Evolutionary conservation across 257 asterid genomes (phyloP), one percentile per base, ranked within the genome.

Genomic region (Ocimum tenuiflorum): DNA sequence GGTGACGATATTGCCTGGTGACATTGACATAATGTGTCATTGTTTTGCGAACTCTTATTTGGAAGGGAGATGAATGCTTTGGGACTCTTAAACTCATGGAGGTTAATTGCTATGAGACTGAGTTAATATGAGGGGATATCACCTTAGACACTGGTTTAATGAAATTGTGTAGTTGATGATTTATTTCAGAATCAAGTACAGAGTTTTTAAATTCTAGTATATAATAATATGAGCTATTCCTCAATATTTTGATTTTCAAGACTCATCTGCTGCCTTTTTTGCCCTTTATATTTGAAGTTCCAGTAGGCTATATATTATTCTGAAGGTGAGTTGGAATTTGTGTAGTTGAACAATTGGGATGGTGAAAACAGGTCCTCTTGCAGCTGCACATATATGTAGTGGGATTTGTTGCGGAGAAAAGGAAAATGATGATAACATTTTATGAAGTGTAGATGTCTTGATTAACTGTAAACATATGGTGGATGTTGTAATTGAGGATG

Each of bases 291-390:
- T 65, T 35, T 12, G 3, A 15, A 29, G 31, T 13, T 17, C 27
- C 1, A 8, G 2, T n/a, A 22, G 36, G 24, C n/a, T 38, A 15
- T n/a, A n/a, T 56, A 14, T n/a, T 59, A 18, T 58, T 36, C 69
- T 67, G 29, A 47, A 29, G 17, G 11, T 11, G 24, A 45, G 51
- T 51, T 51, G 41, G 27, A 27, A 33, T 45, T 42, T 53, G 23
- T 60, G 73, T 73, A 52, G 78, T 15, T 9, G 59, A n/a, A 14
- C 24, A 27, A 65, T 14, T 8, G 7, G 43, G 67, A 55, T 45
- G 23, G 27, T 23, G 47, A 14, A 50, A 67, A 52, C 29, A 22
- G 19, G 29, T 39, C 52, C 59, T 17, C 49, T 10, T 19, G 12
- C 63, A 39, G 51, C 67, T 35, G 38, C 63, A 18, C 52, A 23